Evolutionary conservation across 2,329 filamentous ascomycete species (phyloP), one percentile per base, ranked within the genome.

Genomic region (Fusarium domesticum): DNA sequence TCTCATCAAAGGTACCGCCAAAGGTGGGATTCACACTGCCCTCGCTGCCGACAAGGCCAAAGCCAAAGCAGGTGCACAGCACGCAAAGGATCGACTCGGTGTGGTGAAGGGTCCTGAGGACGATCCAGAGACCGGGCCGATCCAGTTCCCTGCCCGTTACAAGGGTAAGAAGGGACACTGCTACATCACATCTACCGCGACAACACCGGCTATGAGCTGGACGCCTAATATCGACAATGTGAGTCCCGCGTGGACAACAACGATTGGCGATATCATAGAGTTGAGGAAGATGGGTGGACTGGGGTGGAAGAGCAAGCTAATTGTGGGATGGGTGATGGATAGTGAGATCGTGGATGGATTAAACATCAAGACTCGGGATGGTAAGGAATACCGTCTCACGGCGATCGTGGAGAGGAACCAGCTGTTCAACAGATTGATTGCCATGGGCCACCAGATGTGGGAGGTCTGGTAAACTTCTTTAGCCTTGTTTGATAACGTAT

Each of bases 371-470:
- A 81, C 81, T n/a, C 72, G 71, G 42, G 67, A 67, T 12, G 79
- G 84, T 0, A 68, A 77, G 14, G 71, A 69, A 39, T 77, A 75
- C 47, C 78, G 80, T 40, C 64, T 93, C 2, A 95, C 86, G 6
- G 88, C 88, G 1, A 75, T 92, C 63, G 74, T 78, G 20, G 68
- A 85, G 59, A 68, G 89, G 31, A 87, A 93, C 56, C 85, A 92
- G 67, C 62, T 95, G 33, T 93, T 93, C 61, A 93, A 93, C 68
- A 79, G 88, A 14, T 63, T 92, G 43, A 70, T 90, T 45, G 80
- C 85, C 2, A 87, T 92, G 68, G 87, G 87, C 1, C 77, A 77
- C 12, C 87, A 93, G 74, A 89, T 89, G 73, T 93, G 88, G 89
- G 86, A 89, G 70, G 77, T 78, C 43, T 88, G 81, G 82, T 92